Percentiles rank a stretch among this genome's conserved stretches.
These are phyloP conservation scores for Coccomyxa sp. DNA, from an alignment of 139 green algal genomes.

Conservation along the genomic window DNA sequence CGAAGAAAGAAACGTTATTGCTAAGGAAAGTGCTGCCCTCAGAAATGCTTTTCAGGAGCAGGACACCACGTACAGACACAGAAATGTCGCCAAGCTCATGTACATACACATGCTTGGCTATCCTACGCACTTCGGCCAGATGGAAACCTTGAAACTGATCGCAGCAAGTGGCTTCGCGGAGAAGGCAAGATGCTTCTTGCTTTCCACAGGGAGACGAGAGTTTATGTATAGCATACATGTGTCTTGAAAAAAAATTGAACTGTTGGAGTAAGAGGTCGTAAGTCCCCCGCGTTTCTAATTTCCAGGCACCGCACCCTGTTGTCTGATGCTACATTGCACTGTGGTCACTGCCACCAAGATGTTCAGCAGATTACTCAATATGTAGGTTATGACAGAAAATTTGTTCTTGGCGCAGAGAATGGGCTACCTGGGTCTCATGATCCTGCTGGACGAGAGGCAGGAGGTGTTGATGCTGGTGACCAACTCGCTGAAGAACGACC, in stretches of 20 bases:
- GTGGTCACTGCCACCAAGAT: too few relatives aligned
- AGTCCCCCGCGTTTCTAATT: too few relatives aligned
- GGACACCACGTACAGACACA: constrained; percentile 58
- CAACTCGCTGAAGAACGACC: constrained; percentile 96
- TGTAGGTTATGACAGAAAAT: neutral
- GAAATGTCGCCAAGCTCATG: constrained; percentile 99
- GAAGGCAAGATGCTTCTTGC: constrained; percentile 57
- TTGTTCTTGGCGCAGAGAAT: constrained; percentile 35
- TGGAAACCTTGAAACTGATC: constrained; percentile 98
- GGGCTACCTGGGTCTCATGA: constrained; percentile 96
- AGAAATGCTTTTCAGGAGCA: constrained; percentile 82
- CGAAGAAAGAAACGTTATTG: constrained; percentile 92
- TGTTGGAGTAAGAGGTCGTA: too few relatives aligned
- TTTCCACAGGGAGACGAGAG: neutral
- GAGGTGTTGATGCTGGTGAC: constrained; percentile 99
- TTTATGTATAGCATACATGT: neutral
- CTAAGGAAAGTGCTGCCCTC: constrained; percentile 91
- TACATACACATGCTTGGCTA: constrained; percentile 99
- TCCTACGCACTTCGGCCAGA: constrained; percentile 99
- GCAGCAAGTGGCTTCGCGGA: constrained; percentile 75
- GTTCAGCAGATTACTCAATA: too few relatives aligned
- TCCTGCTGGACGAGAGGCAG: constrained; percentile 95
- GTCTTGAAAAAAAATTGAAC: neutral
- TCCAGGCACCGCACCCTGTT: too few relatives aligned
- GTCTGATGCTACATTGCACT: too few relatives aligned